phyloP scores from a whole-genome alignment of 148 eudicot genomes.

The Chenopodium suecicum region DNA sequence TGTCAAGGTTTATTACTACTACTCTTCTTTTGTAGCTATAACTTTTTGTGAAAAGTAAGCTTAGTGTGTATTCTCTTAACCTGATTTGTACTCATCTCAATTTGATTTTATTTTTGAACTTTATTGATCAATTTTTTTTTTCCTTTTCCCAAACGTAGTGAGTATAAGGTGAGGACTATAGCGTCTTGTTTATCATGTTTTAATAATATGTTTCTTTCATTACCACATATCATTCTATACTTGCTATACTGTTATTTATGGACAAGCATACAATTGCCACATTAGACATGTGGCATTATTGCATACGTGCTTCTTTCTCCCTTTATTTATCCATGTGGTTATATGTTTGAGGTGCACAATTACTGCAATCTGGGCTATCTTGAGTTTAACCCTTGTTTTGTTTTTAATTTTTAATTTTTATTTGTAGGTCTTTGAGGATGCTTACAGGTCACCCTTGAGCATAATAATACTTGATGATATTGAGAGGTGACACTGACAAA shows the following conservation, averaged over 20 bases:
- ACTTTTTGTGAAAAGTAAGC: background rate
- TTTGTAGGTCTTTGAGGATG: conserved; percentile 85
- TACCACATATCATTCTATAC: background rate
- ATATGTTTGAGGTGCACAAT: background rate
- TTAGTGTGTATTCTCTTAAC: no score
- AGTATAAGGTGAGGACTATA: no score
- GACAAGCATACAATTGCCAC: background rate
- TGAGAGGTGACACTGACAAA: conserved; percentile 54
- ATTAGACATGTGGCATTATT: background rate
- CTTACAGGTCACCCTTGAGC: conserved; percentile 86
- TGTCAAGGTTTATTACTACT: conserved; percentile 61
- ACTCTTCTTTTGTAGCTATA: background rate
- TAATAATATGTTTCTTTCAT: background rate
- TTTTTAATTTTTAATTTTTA: background rate
- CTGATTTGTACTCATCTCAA: no score
- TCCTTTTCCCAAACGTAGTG: no score
- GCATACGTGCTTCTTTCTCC: background rate
- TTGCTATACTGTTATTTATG: background rate
- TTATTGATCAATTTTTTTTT: no score
- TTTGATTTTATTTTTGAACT: no score
- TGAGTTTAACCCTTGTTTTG: background rate
- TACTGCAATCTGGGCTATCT: background rate
- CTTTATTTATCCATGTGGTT: background rate
- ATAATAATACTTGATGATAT: conserved; percentile 86
- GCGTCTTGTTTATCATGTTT: background rate